Evolutionary conservation across 345 rosid genomes (phyloP).

Genomic region (Acer saccharum): DNA sequence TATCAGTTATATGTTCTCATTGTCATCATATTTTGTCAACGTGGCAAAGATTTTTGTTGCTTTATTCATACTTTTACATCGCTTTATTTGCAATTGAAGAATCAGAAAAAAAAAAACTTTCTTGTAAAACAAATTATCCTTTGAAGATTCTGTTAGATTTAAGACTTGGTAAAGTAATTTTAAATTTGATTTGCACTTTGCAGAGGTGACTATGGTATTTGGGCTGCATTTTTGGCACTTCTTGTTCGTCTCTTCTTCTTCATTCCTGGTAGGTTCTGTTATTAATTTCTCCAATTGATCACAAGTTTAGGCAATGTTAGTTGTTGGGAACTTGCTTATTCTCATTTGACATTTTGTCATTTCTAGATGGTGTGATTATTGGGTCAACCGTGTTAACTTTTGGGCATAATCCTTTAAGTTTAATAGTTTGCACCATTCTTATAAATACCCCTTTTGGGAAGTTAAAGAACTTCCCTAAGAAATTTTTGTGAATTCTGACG

Average conservation of each 20-base stretch:
- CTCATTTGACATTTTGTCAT: not conserved
- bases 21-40: not conserved
- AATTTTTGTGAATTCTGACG: not conserved
- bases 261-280: constrained; percentile 65
- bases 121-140: not conserved
- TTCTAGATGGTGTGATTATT: not conserved
- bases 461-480: not conserved
- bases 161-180: not conserved
- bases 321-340: not conserved
- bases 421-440: not conserved
- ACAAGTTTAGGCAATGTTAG: not conserved
- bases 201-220: constrained; percentile 92
- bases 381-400: not conserved
- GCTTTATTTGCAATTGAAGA: not conserved
- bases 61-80: not conserved
- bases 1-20: not conserved
- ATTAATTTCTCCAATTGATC: not conserved
- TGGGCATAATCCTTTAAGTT: not conserved
- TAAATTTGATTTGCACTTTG: constrained; percentile 43
- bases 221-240: constrained; percentile 83
- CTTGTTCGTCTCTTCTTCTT: constrained; percentile 80
- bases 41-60: not conserved
- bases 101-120: not conserved
- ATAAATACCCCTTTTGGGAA: not conserved
- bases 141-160: constrained; percentile 1